Base-by-base conservation (phyloP, 371 early-diverging fungal species). In the Saksenaea oblongispora region DNA sequence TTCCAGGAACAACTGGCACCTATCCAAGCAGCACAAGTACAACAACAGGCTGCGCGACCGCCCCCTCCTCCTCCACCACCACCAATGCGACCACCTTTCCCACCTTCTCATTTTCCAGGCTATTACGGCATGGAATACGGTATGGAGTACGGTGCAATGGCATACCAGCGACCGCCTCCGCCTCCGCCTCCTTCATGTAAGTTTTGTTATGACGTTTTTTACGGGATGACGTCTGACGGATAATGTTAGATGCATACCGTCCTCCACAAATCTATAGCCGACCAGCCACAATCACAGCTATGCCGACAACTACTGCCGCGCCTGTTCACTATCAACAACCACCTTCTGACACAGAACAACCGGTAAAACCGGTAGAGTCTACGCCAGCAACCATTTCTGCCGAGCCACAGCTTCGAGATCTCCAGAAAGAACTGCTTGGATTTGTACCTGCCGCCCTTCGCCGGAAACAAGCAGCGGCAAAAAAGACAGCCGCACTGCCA, bases 401-500 rank as follows among this genome's bases (percentile, higher is more conserved):
- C 3, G 86, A 83, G 62, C 88, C 88, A 14, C 78, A 88, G 53
- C 71, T 88, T 24, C 79, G 88, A 31, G 85, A 88, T 55, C 72
- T 88, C 18, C 87, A 85, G 69, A 87, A 86, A 61, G 88, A 88
- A 57, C 61, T 84, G n/a, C 72, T 85, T 0, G 73, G 72, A 24
- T 74, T 88, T 55, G 88, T 88, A n/a, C 88, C 88, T 11, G 81
- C 85, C 35, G 72, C 86, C 14, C 62, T 88, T 55, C 80, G 84
- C 61, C 78, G 85, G 18, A 87, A 86, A 55, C 81, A 85, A 41
- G 74, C 74, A 2, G 64, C 67, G 1, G 67, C 78, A 57, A 71
- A 77, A 61, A 70, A 78, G 65, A 64, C 63, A 63, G 76, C 78
- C 36, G 59, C 78, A 62, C 51, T 79, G 62, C 69, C 86, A 8